These are phyloP conservation scores for Thuja plicata DNA, from an alignment of 83 land plant genomes.

Conservation along the genomic window DNA sequence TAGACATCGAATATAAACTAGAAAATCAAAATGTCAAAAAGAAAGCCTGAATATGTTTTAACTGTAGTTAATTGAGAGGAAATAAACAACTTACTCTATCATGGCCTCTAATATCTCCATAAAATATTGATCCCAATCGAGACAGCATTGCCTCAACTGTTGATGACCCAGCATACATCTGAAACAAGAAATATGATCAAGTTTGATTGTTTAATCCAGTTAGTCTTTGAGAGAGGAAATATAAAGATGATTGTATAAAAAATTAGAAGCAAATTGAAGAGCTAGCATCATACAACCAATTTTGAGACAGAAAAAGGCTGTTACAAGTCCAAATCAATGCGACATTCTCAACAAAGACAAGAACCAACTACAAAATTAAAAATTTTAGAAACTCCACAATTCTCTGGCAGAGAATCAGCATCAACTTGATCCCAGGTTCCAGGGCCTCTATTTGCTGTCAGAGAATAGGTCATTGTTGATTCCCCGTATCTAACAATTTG, in stretches of 20 bases:
- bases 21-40: not conserved
- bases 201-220: not conserved
- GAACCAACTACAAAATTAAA: not conserved
- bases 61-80: not conserved
- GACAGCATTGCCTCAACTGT: conserved; percentile 90
- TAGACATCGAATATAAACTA: not conserved
- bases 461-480: not conserved
- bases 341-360: not conserved
- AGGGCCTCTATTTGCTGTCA: not conserved
- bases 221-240: not conserved
- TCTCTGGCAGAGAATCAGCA: not conserved
- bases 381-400: not conserved
- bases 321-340: not conserved
- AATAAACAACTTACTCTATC: conserved; percentile 58
- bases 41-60: not conserved
- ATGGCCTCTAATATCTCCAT: conserved; percentile 91
- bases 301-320: not conserved
- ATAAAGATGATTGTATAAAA: not conserved
- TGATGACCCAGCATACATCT: conserved; percentile 62
- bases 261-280: not conserved
- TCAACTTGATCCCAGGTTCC: not conserved
- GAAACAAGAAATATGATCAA: not conserved
- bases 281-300: not conserved
- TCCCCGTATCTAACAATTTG: not conserved
- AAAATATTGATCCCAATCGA: conserved; percentile 63